Percentiles rank a stretch among this genome's conserved stretches.
Conservation (phyloP, 495 filamentous ascomycete genomes). For the Penicillium canescens region DNA sequence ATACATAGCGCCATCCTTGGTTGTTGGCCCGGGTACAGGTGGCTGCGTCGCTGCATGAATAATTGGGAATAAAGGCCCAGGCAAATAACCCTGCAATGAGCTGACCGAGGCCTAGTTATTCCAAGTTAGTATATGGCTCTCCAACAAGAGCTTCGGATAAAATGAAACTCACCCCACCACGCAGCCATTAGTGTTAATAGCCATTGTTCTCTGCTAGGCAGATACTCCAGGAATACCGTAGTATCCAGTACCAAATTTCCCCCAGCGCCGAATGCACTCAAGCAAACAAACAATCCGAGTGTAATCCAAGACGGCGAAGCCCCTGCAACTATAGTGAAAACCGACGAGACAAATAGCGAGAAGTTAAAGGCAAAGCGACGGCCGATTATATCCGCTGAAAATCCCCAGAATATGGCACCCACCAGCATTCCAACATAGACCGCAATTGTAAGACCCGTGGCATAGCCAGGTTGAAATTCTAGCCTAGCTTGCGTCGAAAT, state of each 20-base stretch:
- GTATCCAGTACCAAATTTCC: conserved; percentile 73
- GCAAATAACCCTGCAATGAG: conserved; percentile 41
- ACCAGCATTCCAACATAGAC: conserved; percentile 56
- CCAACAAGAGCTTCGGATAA: background rate
- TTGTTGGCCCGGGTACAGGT: conserved; percentile 50
- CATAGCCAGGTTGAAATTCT: conserved; percentile 53
- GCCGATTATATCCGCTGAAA: conserved; percentile 55
- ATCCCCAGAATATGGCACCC: conserved; percentile 56
- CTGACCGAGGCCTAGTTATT: conserved; percentile 24
- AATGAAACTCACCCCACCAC: conserved; percentile 45
- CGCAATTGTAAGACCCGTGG: conserved; percentile 54
- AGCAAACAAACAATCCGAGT: conserved; percentile 46
- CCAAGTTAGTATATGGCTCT: background rate
- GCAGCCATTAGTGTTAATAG: conserved; percentile 49
- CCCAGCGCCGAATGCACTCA: conserved; percentile 55
- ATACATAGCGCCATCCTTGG: conserved; percentile 56
- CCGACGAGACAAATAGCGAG: conserved; percentile 45
- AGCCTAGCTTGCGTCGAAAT: conserved; percentile 56
- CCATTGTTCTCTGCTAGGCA: conserved; percentile 47
- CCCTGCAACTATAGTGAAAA: conserved; percentile 53
- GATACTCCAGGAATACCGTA: conserved; percentile 56
- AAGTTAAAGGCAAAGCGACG: conserved; percentile 55
- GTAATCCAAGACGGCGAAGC: conserved; percentile 49
- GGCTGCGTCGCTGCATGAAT: conserved; percentile 30
- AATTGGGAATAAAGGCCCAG: conserved; percentile 47